A percentile compares a stretch with the other conserved stretches of the same genome.
Conservation (phyloP, 768 basidiomycete genomes). For the Tulasnella sp. region DNA sequence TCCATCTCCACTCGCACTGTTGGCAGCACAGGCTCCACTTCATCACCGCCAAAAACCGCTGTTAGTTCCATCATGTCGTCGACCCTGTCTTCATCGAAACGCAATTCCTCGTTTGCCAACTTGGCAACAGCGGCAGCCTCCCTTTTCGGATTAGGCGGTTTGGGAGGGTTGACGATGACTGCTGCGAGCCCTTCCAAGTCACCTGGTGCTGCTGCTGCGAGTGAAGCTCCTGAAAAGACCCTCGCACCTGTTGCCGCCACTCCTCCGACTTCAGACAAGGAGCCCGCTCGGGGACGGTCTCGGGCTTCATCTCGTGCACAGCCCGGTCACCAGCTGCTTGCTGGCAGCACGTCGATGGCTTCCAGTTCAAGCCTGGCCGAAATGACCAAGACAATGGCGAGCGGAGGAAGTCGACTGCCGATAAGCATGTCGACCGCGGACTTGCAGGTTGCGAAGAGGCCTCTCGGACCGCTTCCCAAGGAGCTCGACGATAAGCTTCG, state of each 20-base stretch:
- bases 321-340: neutral
- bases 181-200: neutral
- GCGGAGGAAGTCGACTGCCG: neutral
- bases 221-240: neutral
- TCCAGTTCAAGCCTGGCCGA: neutral
- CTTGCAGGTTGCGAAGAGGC: slow-evolving; percentile 10
- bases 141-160: slow-evolving; percentile 23
- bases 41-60: slow-evolving; percentile 6
- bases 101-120: slow-evolving; percentile 18
- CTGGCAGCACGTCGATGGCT: neutral
- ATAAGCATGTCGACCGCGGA: neutral
- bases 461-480: slow-evolving; percentile 16
- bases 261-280: neutral
- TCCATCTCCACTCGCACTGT: neutral
- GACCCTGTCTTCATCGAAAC: slow-evolving; percentile 9
- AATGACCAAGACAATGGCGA: neutral
- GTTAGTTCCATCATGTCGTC: neutral
- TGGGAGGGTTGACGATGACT: slow-evolving; percentile 21
- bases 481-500: neutral
- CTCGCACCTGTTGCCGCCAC: neutral
- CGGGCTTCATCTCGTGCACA: slow-evolving; percentile 18
- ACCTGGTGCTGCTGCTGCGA: neutral
- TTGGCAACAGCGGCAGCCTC: slow-evolving; percentile 7
- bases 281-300: neutral
- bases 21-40: neutral